These are phyloP conservation scores for Chlorella sp. DNA, from an alignment of 139 green algal genomes.

Conservation along the genomic window DNA sequence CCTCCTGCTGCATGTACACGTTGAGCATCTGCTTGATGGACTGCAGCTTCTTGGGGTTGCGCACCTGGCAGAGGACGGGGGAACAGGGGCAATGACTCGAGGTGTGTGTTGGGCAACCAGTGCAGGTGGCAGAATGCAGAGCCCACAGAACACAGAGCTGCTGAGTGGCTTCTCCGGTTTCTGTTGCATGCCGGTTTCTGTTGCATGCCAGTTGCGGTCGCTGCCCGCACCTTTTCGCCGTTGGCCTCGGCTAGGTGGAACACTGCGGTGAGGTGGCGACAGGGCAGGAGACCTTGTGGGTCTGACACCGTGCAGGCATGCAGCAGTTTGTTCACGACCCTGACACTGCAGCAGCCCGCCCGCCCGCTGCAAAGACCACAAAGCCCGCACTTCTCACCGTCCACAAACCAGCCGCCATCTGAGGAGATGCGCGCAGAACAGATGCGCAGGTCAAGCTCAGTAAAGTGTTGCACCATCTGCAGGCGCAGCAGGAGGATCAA, in stretches of 20 bases:
- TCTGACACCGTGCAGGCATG: no score
- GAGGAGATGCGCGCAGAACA: conserved; percentile 83
- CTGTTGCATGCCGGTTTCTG: no score
- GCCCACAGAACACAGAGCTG: no score
- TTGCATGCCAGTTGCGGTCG: no score
- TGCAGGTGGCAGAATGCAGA: no score
- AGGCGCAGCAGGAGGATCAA: background rate
- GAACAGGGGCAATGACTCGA: no score
- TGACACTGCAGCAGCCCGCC: no score
- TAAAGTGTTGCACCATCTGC: conserved; percentile 96
- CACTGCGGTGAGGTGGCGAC: conserved; percentile 56
- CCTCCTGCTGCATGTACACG: conserved; percentile 59
- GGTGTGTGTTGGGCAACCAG: no score
- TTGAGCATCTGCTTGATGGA: conserved; percentile 80
- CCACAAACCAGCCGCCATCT: conserved; percentile 97
- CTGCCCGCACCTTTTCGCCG: conserved; percentile 57
- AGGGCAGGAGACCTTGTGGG: no score
- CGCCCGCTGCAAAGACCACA: no score
- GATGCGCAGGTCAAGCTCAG: conserved; percentile 90
- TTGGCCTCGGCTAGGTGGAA: conserved; percentile 87
- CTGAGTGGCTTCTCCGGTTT: no score
- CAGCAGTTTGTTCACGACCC: no score
- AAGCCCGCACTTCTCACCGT: conserved; percentile 67
- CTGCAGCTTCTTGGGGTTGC: conserved; percentile 76
- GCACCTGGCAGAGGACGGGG: conserved; percentile 35